These are phyloP conservation scores for Tetragonia tetragonoides DNA, from an alignment of 148 eudicot species.

Conservation along the genomic window DNA sequence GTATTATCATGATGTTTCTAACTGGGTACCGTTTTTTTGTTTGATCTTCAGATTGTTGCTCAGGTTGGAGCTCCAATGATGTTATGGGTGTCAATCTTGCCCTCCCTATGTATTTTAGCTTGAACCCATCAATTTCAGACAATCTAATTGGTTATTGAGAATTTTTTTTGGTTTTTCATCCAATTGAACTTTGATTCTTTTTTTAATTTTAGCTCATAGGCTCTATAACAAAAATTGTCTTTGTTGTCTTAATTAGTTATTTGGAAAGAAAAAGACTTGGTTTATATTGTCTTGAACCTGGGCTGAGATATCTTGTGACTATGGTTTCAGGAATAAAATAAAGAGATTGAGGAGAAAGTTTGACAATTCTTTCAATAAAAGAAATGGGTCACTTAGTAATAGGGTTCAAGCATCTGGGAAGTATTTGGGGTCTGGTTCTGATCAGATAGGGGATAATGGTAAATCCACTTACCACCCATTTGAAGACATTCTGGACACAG, in stretches of 20 bases:
- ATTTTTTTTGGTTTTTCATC: not conserved
- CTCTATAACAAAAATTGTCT: not conserved
- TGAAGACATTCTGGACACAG: conserved; percentile 71
- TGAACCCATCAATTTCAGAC: not conserved
- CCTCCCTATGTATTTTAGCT: conserved; percentile 26
- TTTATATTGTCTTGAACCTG: not conserved
- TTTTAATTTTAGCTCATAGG: not conserved
- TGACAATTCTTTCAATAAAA: conserved; percentile 34
- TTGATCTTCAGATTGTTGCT: conserved; percentile 34
- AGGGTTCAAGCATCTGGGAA: conserved; percentile 65
- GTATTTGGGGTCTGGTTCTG: conserved; percentile 46
- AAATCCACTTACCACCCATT: conserved; percentile 78
- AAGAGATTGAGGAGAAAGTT: conserved; percentile 37
- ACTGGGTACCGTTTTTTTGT: conserved; percentile 1
- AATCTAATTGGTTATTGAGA: not conserved
- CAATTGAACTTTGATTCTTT: conserved; percentile 2
- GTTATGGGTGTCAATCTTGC: conserved; percentile 21
- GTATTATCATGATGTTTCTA: not conserved
- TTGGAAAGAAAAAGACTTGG: not conserved
- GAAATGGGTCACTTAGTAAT: conserved; percentile 29
- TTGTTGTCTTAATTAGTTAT: not conserved
- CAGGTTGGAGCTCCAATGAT: conserved; percentile 35
- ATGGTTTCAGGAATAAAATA: conserved; percentile 47
- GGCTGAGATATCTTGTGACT: not conserved
- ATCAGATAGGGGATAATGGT: conserved; percentile 54